A percentile compares a stretch with the other conserved stretches of the same genome.
These are phyloP conservation scores for Chenopodium berlandieri DNA, from an alignment of 148 eudicot genomes.

Conservation along the genomic window DNA sequence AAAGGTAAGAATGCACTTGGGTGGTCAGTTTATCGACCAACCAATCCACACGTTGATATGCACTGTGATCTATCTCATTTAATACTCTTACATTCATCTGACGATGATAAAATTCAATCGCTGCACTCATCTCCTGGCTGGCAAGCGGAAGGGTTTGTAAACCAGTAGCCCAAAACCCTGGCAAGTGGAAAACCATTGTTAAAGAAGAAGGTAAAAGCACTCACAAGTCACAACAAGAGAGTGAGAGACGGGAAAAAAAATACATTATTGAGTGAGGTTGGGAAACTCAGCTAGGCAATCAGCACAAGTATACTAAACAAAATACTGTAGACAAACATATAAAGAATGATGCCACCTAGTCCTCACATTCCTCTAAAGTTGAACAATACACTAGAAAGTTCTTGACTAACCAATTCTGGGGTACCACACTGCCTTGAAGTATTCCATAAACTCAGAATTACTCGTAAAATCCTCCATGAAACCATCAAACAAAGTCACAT, in stretches of 20 bases:
- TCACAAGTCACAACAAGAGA: background rate
- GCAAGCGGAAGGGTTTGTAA: constrained; percentile 69
- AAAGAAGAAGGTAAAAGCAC: background rate
- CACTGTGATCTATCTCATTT: constrained; percentile 52
- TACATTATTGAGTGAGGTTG: background rate
- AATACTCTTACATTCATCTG: constrained; percentile 70
- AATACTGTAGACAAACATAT: background rate
- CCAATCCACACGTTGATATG: constrained; percentile 83
- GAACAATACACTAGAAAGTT: background rate
- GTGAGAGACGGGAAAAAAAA: background rate
- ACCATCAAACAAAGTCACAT: constrained; percentile 43
- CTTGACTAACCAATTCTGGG: constrained; percentile 68
- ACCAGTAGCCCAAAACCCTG: constrained; percentile 60
- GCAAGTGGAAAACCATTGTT: constrained; percentile 10
- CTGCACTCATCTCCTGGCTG: constrained; percentile 78
- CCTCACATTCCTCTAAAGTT: background rate
- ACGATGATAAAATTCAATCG: constrained; percentile 79
- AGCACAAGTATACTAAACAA: background rate
- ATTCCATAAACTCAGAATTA: constrained; percentile 64
- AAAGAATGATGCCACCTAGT: background rate
- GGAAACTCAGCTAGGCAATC: constrained; percentile 2
- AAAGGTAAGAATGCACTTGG: constrained; percentile 84
- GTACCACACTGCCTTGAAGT: constrained; percentile 89
- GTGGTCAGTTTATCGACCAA: constrained; percentile 71
- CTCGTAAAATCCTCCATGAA: constrained; percentile 62